These are phyloP conservation scores for Sisymbrium altissimum DNA, from an alignment of 345 rosid species.

Conservation along the genomic window DNA sequence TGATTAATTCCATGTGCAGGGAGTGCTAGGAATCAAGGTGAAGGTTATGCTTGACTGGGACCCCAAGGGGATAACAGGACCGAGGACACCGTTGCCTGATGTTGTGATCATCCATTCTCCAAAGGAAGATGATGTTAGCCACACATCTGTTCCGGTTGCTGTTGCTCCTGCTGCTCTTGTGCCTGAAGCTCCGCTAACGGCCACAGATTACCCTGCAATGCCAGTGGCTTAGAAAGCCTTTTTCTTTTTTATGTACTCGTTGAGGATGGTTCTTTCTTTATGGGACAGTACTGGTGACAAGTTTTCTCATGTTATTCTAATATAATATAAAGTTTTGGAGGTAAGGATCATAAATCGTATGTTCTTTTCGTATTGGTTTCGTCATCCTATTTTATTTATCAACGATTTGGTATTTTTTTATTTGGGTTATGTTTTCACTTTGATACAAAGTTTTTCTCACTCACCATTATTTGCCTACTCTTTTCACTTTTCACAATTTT, in stretches of 20 bases:
- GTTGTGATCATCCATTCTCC: conserved; percentile 73
- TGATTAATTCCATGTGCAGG: conserved; percentile 36
- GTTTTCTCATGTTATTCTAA: not conserved
- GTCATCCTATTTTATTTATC: not conserved
- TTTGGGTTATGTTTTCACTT: not conserved
- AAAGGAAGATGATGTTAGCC: conserved; percentile 62
- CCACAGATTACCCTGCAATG: conserved; percentile 11
- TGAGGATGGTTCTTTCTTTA: not conserved
- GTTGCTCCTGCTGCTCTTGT: not conserved
- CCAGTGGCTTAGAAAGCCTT: not conserved
- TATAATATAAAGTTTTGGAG: not conserved
- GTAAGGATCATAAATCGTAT: not conserved
- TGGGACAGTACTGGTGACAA: not conserved
- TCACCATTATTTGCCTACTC: no score
- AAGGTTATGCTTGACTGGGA: conserved; percentile 91
- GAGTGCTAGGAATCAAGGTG: conserved; percentile 85
- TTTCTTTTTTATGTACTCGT: not conserved
- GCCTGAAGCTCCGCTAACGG: not conserved
- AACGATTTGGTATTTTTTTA: not conserved
- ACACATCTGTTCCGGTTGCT: not conserved
- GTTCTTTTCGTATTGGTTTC: not conserved
- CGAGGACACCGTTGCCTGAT: conserved; percentile 75
- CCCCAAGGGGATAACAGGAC: conserved; percentile 81
- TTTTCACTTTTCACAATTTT: no score
- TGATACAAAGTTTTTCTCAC: not conserved